Percentiles rank a stretch among this genome's conserved stretches.
phyloP scores from a whole-genome alignment of 352 stramenopile genomes.

The Globisporangium yorkense region DNA sequence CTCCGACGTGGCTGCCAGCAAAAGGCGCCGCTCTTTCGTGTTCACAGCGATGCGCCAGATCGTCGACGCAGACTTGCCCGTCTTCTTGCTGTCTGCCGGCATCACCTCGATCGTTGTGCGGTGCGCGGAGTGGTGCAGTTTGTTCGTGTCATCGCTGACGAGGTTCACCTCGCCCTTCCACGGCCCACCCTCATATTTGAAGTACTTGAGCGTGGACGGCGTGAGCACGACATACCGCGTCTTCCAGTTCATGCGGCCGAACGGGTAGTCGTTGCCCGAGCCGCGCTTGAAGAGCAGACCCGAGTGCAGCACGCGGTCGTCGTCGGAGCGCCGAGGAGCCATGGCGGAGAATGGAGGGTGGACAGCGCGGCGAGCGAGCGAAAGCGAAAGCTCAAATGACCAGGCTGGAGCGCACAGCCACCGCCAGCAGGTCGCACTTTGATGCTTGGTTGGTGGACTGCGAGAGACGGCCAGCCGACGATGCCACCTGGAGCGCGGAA shows the following conservation, averaged over 20 bases:
- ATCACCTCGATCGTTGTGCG: conserved; percentile 32
- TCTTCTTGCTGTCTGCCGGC: conserved; percentile 38
- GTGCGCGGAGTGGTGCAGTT: neutral
- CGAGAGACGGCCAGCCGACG: too few species aligned
- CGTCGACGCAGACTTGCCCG: conserved; percentile 31
- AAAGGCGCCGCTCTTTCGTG: conserved; percentile 20
- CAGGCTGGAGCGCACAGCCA: neutral
- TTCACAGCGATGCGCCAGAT: conserved; percentile 49
- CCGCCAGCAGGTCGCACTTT: neutral
- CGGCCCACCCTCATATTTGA: conserved; percentile 24
- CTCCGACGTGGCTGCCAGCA: conserved; percentile 31
- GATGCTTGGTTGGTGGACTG: neutral
- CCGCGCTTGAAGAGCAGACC: conserved; percentile 50
- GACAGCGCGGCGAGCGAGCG: neutral
- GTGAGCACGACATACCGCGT: conserved; percentile 46
- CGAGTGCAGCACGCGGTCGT: conserved; percentile 16
- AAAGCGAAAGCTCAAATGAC: neutral
- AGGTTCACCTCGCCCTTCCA: conserved; percentile 32
- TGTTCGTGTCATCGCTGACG: conserved; percentile 6
- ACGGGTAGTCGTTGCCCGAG: conserved; percentile 27
- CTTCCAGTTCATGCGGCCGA: conserved; percentile 49
- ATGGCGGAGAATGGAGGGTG: neutral
- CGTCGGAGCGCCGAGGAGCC: neutral
- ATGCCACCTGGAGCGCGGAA: too few species aligned
- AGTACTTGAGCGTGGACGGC: conserved; percentile 24